Conservation (phyloP, 306 rosid genomes). For the Glycine soja region DNA sequence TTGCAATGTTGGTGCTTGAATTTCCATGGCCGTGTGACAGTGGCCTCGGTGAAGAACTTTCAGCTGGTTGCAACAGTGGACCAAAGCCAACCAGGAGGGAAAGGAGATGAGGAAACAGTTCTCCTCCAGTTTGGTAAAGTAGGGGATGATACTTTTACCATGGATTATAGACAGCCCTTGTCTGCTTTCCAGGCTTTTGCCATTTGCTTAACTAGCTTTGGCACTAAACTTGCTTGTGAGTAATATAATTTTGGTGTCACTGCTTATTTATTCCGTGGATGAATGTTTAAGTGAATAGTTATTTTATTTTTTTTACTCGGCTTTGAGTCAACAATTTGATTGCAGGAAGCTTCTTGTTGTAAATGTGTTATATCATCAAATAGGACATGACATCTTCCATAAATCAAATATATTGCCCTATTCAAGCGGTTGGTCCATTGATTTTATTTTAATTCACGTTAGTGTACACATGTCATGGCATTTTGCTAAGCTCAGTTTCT, state of each 20-base stretch:
- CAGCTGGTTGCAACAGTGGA: conserved; percentile 87
- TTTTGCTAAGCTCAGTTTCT: neutral
- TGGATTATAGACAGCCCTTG: conserved; percentile 95
- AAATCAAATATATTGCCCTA: conserved; percentile 24
- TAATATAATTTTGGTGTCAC: conserved; percentile 47
- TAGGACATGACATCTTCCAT: conserved; percentile 45
- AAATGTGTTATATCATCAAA: conserved; percentile 53
- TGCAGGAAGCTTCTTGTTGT: conserved; percentile 51
- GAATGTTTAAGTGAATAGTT: conserved; percentile 44
- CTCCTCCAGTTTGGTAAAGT: conserved; percentile 98
- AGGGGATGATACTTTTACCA: conserved; percentile 88
- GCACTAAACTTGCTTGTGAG: conserved; percentile 98
- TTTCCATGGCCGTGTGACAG: conserved; percentile 96
- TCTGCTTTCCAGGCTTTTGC: conserved; percentile 99
- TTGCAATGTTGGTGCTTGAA: conserved; percentile 99
- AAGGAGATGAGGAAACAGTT: conserved; percentile 92
- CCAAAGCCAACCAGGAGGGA: conserved; percentile 87
- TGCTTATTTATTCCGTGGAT: conserved; percentile 56
- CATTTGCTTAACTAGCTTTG: conserved; percentile 96
- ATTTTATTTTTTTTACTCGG: neutral
- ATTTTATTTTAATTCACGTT: neutral
- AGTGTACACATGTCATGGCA: conserved; percentile 2
- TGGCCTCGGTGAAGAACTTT: conserved; percentile 96
- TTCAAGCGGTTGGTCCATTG: neutral
- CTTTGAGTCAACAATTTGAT: conserved; percentile 44